Conservation (phyloP, 148 eudicot genomes). For the Dysphania ambrosioides region DNA sequence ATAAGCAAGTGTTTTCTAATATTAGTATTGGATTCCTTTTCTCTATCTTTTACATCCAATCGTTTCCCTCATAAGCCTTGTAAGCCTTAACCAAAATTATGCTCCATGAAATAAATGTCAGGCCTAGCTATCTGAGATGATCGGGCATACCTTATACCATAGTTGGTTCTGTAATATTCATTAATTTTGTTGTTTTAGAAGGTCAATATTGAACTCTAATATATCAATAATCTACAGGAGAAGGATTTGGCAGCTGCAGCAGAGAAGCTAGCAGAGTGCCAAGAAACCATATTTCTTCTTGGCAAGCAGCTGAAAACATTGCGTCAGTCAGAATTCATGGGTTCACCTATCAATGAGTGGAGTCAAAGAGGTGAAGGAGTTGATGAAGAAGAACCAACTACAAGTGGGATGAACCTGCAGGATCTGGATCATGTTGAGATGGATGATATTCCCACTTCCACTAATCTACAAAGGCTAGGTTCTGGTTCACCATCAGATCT, state of each 20-base stretch:
- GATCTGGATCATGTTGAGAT: slow-evolving; percentile 40
- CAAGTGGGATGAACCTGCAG: slow-evolving; percentile 37
- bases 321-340: slow-evolving; percentile 46
- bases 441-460: slow-evolving; percentile 38
- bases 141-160: background rate
- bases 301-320: slow-evolving; percentile 69
- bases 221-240: slow-evolving; percentile 42
- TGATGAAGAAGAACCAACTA: slow-evolving; percentile 55
- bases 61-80: background rate
- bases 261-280: slow-evolving; percentile 87
- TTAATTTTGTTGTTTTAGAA: background rate
- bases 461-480: slow-evolving; percentile 44
- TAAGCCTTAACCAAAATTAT: background rate
- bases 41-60: background rate
- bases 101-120: background rate
- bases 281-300: slow-evolving; percentile 79
- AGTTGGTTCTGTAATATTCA: background rate
- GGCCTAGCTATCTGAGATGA: background rate
- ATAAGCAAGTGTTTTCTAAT: background rate
- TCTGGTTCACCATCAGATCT: slow-evolving; percentile 51
- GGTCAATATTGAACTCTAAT: background rate
- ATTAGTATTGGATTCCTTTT: background rate
- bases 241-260: slow-evolving; percentile 80
- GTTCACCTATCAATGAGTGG: slow-evolving; percentile 42
- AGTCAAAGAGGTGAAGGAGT: slow-evolving; percentile 37